Base-by-base conservation (phyloP, 148 eudicot species). In the Nepenthes mirabilis region DNA sequence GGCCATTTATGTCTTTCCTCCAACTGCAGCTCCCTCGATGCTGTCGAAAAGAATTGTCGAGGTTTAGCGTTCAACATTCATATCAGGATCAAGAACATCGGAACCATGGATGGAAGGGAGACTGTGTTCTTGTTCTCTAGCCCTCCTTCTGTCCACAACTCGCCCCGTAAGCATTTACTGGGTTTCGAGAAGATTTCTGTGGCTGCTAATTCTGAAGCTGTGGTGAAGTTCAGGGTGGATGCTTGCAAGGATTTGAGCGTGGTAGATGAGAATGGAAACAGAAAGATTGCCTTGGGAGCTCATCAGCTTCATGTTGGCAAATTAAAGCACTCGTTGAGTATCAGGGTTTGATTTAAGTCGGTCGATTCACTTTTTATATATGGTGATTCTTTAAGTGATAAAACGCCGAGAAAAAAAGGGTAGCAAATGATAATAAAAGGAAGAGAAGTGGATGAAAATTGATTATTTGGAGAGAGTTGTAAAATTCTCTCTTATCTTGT, bases 201-300 rank as follows among this genome's bases (percentile, higher is more conserved):
- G 89, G 69, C 14, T n/a, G 67, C 83, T 34, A 70, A 76, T 47
- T 70, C 57, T 33, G 85, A 84, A 71, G 73, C 65, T 5, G 1
- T 64, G 40, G 87, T 82, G 12, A 78, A 70, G 61, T 93, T 93
- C 57, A 75, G 67, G 49, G 77, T 86, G 11, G 95, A 88, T 60
- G 81, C 77, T 49, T 93, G 98, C 71, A 83, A 73, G 79, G 85
- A 93, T 67, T 77, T 93, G 84, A 93, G 95, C 59, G 77, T 88
- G 63, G 86, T 74, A 43, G 95, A 86, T 72, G 85, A 88, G 64
- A 48, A 40, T 47, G 96, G 96, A 23, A 76, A 69, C 37, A 68
- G 79, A 58, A 86, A 83, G 68, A 70, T 88, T 10, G 87, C 82
- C 9, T 65, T 93, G 55, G 96, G 96, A 50, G 43, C 72, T 35